These are phyloP conservation scores for Clitoria ternatea DNA, from an alignment of 306 rosid genomes.

Conservation along the genomic window DNA sequence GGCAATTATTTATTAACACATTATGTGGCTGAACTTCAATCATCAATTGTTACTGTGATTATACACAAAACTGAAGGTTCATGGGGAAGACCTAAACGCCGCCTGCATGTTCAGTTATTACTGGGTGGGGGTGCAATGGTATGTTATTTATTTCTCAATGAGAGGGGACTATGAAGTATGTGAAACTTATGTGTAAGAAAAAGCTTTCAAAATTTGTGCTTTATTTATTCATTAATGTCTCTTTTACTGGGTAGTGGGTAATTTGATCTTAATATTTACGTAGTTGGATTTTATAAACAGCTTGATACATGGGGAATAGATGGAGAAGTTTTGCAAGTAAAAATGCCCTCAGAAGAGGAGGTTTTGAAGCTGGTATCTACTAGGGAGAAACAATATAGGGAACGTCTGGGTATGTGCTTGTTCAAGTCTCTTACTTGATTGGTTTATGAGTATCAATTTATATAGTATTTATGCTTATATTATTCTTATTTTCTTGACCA, in stretches of 20 bases:
- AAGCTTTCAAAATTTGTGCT: neutral
- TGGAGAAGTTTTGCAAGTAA: constrained; percentile 70
- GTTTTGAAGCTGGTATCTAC: constrained; percentile 55
- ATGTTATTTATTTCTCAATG: constrained; percentile 27
- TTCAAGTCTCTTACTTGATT: neutral
- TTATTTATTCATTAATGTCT: constrained; percentile 3
- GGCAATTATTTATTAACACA: constrained; percentile 74
- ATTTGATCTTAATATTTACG: constrained; percentile 3
- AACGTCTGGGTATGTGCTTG: constrained; percentile 48
- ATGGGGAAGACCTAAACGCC: constrained; percentile 76
- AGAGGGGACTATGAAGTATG: constrained; percentile 15
- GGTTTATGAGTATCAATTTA: neutral
- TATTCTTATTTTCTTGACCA: constrained; percentile 7
- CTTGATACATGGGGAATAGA: constrained; percentile 75
- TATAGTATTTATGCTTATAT: neutral
- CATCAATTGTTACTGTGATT: constrained; percentile 59
- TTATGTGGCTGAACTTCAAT: constrained; percentile 68
- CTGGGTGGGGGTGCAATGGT: constrained; percentile 91
- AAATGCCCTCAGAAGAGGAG: constrained; percentile 65
- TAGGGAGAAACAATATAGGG: constrained; percentile 51
- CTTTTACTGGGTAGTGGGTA: neutral
- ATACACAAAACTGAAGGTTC: constrained; percentile 69
- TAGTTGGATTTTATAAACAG: constrained; percentile 36
- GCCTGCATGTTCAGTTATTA: constrained; percentile 65
- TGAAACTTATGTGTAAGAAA: constrained; percentile 1